Conservation (phyloP, 2,329 filamentous ascomycete genomes). For the Stachybotrys chlorohalonatus region DNA sequence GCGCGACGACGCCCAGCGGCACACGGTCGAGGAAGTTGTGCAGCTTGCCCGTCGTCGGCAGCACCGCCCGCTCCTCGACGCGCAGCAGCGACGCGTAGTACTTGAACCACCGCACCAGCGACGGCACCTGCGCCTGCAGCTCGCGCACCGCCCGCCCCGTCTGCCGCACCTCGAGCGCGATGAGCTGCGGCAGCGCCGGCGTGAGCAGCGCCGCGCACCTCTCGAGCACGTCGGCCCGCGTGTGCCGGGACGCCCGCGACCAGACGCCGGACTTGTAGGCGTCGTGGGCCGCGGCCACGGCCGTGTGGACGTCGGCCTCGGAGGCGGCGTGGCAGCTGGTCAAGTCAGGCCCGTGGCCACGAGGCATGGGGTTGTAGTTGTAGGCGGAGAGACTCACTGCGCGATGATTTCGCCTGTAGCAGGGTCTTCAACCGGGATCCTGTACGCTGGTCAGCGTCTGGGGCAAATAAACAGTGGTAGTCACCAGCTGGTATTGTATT, state of each 20-base stretch:
- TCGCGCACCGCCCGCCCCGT: constrained; percentile 61
- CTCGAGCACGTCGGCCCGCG: constrained; percentile 54
- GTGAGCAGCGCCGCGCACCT: constrained; percentile 46
- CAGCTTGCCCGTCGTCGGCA: constrained; percentile 54
- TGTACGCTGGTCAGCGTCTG: constrained; percentile 12
- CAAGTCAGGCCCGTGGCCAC: no score
- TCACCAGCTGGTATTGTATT: not conserved
- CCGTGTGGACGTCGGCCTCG: constrained; percentile 15
- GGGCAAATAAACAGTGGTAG: not conserved
- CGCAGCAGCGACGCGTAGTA: constrained; percentile 61
- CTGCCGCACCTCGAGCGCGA: constrained; percentile 55
- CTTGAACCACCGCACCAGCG: constrained; percentile 59
- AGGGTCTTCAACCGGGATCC: constrained; percentile 44
- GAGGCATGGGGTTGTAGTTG: not conserved
- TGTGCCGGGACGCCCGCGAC: constrained; percentile 48
- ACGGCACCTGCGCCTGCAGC: constrained; percentile 60
- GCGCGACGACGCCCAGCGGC: constrained; percentile 48
- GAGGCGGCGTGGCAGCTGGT: constrained; percentile 19
- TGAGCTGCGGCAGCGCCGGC: constrained; percentile 42
- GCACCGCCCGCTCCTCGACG: constrained; percentile 56
- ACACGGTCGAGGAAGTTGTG: constrained; percentile 47
- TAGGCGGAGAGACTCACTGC: constrained; percentile 22
- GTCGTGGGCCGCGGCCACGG: constrained; percentile 41
- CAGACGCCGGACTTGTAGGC: constrained; percentile 60
- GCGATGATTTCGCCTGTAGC: constrained; percentile 43